Base-by-base conservation (phyloP, 106 monocot species). In the Dioscorea alata region DNA sequence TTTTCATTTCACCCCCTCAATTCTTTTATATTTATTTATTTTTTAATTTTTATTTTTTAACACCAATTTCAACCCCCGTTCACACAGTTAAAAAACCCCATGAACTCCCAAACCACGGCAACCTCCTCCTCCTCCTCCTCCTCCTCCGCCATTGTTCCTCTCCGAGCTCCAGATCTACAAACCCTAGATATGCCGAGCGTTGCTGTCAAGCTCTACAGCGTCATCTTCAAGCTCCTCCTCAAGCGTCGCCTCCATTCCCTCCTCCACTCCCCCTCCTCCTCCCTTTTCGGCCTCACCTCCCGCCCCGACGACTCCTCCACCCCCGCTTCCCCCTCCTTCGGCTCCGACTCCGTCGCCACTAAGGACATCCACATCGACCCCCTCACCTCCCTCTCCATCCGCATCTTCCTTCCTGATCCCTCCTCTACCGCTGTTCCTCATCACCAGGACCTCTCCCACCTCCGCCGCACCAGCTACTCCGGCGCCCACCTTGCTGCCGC, bases 301-400 rank as follows among this genome's bases (percentile, higher is more conserved):
- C 86, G 86, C 28, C 75, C 90, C 33, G 90, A 90, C 13, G 86
- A 90, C 57, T 33, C 86, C 20, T 58, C 73, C 24, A 83, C 69
- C 48, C 66, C 83, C 9, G 75, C 90, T 33, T 77, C 78, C 63
- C 83, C 90, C 24, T 76, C 78, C 61, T 86, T 86, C 75, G 63
- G 68, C 65, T 10, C 80, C 57, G 90, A 86, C 69, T 83, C 86
- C 59, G 81, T 86, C 60, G 90, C 90, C 56, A 90, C 90, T 57
- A 90, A 86, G 68, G 90, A 90, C 78, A 88, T 96, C 72, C 95
- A 96, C 82, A 88, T 91, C 67, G 88, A 91, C 74, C 96, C 91
- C 60, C 76, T 86, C 53, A 86, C 88, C 58, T 76, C 92, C 58
- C 88, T 96, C 81, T 86, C 91, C 74, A 58, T 96, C 74, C 91